Evolutionary conservation across 148 eudicot species (phyloP).

Genomic region (Pouteria glomerata): DNA sequence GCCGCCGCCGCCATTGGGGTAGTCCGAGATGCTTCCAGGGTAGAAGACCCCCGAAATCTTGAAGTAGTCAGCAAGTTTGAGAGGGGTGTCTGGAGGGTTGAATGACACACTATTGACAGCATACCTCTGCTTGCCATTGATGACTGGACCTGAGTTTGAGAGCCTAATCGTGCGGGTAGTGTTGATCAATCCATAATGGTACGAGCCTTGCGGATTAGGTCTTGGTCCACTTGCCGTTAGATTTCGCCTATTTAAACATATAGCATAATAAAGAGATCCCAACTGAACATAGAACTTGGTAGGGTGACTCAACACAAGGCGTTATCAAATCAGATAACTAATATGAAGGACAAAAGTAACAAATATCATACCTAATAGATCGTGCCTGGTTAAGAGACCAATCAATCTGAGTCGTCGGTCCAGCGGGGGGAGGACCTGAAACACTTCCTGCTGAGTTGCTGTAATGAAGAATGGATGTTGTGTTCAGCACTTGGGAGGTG

Average conservation of each 20-base stretch:
- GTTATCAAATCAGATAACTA: neutral
- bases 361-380: conserved; percentile 42
- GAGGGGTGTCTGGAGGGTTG: conserved; percentile 48
- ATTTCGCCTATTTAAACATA: conserved; percentile 32
- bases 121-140: conserved; percentile 45
- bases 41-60: conserved; percentile 46
- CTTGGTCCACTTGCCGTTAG: conserved; percentile 62
- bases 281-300: no score
- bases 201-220: conserved; percentile 63
- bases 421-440: conserved; percentile 45
- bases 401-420: conserved; percentile 56
- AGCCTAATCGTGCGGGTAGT: conserved; percentile 50
- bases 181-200: conserved; percentile 55
- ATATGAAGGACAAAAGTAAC: neutral
- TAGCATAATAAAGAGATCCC: no score
- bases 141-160: conserved; percentile 42
- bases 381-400: conserved; percentile 61
- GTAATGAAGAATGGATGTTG: conserved; percentile 54
- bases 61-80: conserved; percentile 55
- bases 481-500: conserved; percentile 45
- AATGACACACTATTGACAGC: conserved; percentile 56
- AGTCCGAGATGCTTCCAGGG: conserved; percentile 53
- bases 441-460: conserved; percentile 41
- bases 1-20: conserved; percentile 37
- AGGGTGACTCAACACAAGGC: neutral